Conservation (phyloP, 164 flowering plant genomes). For the Houttuynia cordata region DNA sequence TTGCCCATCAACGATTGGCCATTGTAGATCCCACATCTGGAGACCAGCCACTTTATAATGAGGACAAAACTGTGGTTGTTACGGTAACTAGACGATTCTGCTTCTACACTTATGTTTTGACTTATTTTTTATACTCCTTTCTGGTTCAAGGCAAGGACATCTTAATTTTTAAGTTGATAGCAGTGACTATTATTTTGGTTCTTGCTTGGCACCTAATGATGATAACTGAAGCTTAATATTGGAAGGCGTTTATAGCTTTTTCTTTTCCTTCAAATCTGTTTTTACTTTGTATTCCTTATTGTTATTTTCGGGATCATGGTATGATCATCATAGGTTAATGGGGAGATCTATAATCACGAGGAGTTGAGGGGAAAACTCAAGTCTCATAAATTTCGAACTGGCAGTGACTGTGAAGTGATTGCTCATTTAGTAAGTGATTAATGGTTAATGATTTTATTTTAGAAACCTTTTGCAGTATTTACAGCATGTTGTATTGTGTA, state of each 20-base stretch:
- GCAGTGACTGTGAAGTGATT: conserved; percentile 97
- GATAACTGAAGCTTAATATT: too few species aligned
- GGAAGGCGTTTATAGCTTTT: neutral
- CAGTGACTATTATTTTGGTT: too few species aligned
- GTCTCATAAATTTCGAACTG: conserved; percentile 68
- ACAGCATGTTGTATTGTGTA: neutral
- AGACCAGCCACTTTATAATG: conserved; percentile 89
- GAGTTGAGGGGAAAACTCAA: conserved; percentile 48
- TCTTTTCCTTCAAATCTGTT: neutral
- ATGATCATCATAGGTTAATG: conserved; percentile 53
- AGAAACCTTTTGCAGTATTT: neutral
- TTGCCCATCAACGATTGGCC: conserved; percentile 87
- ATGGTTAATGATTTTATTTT: conserved; percentile 1
- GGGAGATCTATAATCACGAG: conserved; percentile 92
- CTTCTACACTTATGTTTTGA: neutral
- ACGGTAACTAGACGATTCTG: conserved; percentile 34
- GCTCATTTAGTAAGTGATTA: conserved; percentile 78
- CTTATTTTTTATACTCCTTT: neutral
- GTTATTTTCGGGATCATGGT: neutral
- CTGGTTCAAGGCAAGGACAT: neutral
- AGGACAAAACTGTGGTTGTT: conserved; percentile 72
- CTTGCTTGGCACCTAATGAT: too few species aligned
- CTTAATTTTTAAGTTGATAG: too few species aligned
- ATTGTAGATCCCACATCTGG: conserved; percentile 92
- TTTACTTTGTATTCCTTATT: neutral